Conservation (phyloP, 1,284 basidiomycete species). For the Veloboletus limbatus region DNA sequence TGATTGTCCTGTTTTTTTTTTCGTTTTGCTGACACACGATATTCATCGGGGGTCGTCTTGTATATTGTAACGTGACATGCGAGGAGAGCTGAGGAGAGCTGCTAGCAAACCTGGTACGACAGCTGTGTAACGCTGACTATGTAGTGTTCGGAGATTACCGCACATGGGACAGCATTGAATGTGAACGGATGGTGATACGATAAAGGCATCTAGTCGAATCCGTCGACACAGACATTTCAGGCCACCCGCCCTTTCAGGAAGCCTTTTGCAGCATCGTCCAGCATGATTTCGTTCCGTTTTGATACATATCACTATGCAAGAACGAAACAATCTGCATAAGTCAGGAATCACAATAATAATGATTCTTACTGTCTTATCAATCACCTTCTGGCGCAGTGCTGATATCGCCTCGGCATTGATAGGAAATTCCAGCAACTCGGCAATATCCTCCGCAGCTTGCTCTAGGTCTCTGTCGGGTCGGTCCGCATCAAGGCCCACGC, state of each 20-base stretch:
- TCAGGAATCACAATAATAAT: slow-evolving; percentile 1
- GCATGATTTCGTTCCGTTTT: slow-evolving; percentile 91
- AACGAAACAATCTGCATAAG: slow-evolving; percentile 3
- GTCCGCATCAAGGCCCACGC: neutral
- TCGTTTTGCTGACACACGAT: no score
- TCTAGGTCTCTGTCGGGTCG: slow-evolving; percentile 74
- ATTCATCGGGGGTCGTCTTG: no score
- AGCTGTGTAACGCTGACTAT: neutral
- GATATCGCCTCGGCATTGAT: slow-evolving; percentile 86
- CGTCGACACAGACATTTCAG: slow-evolving; percentile 68
- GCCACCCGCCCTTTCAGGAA: slow-evolving; percentile 85
- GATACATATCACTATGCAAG: slow-evolving; percentile 64
- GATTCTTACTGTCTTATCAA: slow-evolving; percentile 81
- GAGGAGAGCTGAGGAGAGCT: no score
- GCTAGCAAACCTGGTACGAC: slow-evolving; percentile 8
- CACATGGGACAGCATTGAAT: neutral
- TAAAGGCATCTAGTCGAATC: slow-evolving; percentile 44
- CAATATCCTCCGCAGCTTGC: slow-evolving; percentile 91
- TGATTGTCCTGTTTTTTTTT: no score
- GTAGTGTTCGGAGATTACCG: slow-evolving; percentile 11
- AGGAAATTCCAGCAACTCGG: slow-evolving; percentile 87
- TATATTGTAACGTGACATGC: no score
- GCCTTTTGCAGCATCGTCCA: slow-evolving; percentile 91
- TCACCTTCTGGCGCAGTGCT: slow-evolving; percentile 85
- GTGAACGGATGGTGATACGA: neutral